Base-by-base conservation (phyloP, 805 yeast genomes). In the Cyberlindnera misumaiensis region DNA sequence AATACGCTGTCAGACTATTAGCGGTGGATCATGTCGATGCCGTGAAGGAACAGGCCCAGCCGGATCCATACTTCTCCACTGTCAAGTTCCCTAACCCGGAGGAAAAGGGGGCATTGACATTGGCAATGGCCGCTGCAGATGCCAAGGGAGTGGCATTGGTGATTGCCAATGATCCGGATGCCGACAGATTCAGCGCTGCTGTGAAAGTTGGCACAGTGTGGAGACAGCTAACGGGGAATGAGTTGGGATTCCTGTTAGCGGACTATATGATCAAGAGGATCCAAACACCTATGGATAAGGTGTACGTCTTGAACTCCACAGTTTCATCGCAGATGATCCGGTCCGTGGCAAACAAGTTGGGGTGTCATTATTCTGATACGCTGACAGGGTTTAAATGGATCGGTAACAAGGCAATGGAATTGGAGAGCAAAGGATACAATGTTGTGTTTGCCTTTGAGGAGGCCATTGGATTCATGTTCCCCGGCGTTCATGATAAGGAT, bases 361-460 rank as follows among this genome's bases (percentile, higher is more conserved):
- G 81, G 0, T 80, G 82, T 54, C 65, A 73, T 33, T 83, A 71
- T 59, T 70, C 65, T 30, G 97, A 93, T 45, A 90, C 97, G 0
- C 68, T 90, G 40, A 90, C 97, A 1, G 98, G 98, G 1, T 90
- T 90, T 67, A 90, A 90, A 62, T 90, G 98, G 98, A 81, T 90
- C 28, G 98, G 97, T 4, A 90, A 90, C 55, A 74, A 77, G 46
- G 93, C 96, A 2, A 75, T 82, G 27, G 83, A 80, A 7, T 64
- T 85, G 35, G 87, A 83, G 46, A 44, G 54, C 0, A 56, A 72
- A 32, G 95, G 95, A 0, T 76, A 54, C 51, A 45, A 38, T 4
- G 95, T 89, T 2, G 95, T 96, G 0, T 88, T 90, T 64, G 97
- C 85, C 0, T 90, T 73, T 56, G 98, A 90, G 60, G 98, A 90